These are phyloP conservation scores for Myriosclerotinia scirpicola DNA, from an alignment of 2,329 filamentous ascomycete species.

Conservation along the genomic window DNA sequence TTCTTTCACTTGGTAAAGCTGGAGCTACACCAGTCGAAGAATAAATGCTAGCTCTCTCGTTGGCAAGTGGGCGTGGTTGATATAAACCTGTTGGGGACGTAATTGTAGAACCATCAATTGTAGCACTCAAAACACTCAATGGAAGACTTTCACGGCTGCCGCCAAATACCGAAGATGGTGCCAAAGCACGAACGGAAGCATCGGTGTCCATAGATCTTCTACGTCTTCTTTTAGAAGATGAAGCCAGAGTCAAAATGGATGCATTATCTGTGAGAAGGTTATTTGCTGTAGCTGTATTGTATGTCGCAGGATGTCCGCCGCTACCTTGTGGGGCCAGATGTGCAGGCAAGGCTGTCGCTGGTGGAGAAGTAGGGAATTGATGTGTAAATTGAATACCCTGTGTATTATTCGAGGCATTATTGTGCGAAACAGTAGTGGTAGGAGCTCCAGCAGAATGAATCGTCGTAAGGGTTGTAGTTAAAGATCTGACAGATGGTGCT, in stretches of 20 bases:
- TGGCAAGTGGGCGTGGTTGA: slow-evolving; percentile 47
- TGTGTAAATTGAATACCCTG: slow-evolving; percentile 60
- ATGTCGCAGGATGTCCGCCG: slow-evolving; percentile 64
- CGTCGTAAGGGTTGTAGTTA: slow-evolving; percentile 82
- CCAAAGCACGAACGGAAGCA: slow-evolving; percentile 80
- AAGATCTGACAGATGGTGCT: slow-evolving; percentile 74
- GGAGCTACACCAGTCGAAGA: slow-evolving; percentile 69
- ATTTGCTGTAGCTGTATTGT: slow-evolving; percentile 76
- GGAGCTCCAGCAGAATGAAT: slow-evolving; percentile 72
- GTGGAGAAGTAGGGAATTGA: slow-evolving; percentile 62
- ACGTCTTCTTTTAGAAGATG: slow-evolving; percentile 74
- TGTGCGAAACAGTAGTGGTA: slow-evolving; percentile 46
- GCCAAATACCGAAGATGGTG: slow-evolving; percentile 78
- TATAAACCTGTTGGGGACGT: slow-evolving; percentile 50
- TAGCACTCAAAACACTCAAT: slow-evolving; percentile 73
- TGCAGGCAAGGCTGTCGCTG: slow-evolving; percentile 69
- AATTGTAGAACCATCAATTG: slow-evolving; percentile 56
- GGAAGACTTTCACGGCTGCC: slow-evolving; percentile 79
- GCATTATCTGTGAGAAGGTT: slow-evolving; percentile 82
- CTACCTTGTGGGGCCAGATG: slow-evolving; percentile 57
- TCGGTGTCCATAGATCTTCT: slow-evolving; percentile 82
- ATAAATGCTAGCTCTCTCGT: slow-evolving; percentile 79
- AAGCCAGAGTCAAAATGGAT: slow-evolving; percentile 80
- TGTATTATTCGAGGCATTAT: slow-evolving; percentile 37
- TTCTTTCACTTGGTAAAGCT: slow-evolving; percentile 70